These are phyloP conservation scores for Epipyxis sp. DNA, from an alignment of 108 stramenopile genomes.

Conservation along the genomic window DNA sequence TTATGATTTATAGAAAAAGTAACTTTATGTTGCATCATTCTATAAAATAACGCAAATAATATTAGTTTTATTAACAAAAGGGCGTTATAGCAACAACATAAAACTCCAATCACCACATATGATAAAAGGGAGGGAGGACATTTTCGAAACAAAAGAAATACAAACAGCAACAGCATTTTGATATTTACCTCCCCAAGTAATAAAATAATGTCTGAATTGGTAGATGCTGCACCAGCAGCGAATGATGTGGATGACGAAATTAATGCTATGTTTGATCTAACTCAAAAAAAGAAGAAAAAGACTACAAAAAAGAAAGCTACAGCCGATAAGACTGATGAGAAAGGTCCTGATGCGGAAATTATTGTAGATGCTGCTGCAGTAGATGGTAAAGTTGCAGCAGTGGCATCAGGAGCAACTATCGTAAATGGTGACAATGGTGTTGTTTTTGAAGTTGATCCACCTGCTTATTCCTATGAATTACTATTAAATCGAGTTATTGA, in stretches of 20 bases:
- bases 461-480: slow-evolving; percentile 80
- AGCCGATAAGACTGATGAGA: slow-evolving; percentile 36
- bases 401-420: slow-evolving; percentile 5
- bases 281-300: slow-evolving; percentile 55
- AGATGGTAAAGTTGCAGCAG: slow-evolving; percentile 36
- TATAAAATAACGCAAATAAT: no score
- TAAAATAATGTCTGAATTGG: background rate
- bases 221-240: background rate
- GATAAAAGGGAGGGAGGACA: no score
- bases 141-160: background rate
- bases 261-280: slow-evolving; percentile 50
- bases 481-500: slow-evolving; percentile 78
- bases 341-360: background rate
- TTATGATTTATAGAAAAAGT: no score
- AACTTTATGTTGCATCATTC: no score
- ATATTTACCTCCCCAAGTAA: no score
- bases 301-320: slow-evolving; percentile 50
- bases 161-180: background rate
- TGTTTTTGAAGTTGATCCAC: slow-evolving; percentile 67
- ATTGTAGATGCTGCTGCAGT: background rate
- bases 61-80: no score
- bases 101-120: no score
- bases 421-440: slow-evolving; percentile 61
- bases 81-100: no score
- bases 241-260: slow-evolving; percentile 3